Percentiles rank a stretch among this genome's conserved stretches.
Conservation (phyloP, 345 rosid genomes). For the Orychophragmus violaceus region DNA sequence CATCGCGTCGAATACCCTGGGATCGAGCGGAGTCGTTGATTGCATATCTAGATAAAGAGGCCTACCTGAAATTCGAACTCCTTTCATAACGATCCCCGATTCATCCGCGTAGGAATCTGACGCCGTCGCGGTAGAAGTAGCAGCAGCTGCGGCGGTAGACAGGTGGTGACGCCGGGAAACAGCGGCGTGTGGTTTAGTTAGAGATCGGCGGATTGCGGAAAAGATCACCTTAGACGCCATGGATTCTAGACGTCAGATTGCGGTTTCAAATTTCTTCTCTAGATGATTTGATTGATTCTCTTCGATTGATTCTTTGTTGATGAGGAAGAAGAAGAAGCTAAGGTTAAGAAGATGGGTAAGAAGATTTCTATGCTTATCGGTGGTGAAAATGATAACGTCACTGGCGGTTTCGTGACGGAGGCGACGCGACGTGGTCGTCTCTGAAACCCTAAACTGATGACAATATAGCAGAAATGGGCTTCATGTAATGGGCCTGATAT, state of each 20-base stretch:
- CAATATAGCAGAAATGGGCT: no score
- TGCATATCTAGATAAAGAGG: conserved; percentile 81
- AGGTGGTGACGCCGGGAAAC: conserved; percentile 28
- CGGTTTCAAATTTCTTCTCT: neutral
- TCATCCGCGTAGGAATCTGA: conserved; percentile 32
- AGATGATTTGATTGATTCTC: neutral
- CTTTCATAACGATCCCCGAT: conserved; percentile 53
- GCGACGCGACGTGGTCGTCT: conserved; percentile 27
- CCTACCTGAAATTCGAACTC: conserved; percentile 58
- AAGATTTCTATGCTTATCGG: neutral
- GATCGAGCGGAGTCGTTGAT: conserved; percentile 87
- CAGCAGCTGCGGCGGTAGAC: conserved; percentile 30
- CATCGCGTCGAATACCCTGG: conserved; percentile 84
- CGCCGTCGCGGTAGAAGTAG: conserved; percentile 6
- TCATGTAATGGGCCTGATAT: neutral
- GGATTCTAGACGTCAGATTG: neutral
- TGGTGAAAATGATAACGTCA: conserved; percentile 6
- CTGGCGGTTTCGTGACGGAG: conserved; percentile 11
- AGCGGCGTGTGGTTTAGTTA: conserved; percentile 2
- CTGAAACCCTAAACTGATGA: conserved; percentile 8
- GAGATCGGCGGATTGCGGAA: conserved; percentile 41
- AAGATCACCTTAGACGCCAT: conserved; percentile 63
- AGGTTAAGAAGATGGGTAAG: neutral
- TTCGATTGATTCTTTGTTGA: neutral
- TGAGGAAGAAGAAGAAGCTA: neutral